Evolutionary conservation across 768 basidiomycete genomes (phyloP), one percentile per base, ranked within the genome.

Genomic region (Leccinum variicolor): DNA sequence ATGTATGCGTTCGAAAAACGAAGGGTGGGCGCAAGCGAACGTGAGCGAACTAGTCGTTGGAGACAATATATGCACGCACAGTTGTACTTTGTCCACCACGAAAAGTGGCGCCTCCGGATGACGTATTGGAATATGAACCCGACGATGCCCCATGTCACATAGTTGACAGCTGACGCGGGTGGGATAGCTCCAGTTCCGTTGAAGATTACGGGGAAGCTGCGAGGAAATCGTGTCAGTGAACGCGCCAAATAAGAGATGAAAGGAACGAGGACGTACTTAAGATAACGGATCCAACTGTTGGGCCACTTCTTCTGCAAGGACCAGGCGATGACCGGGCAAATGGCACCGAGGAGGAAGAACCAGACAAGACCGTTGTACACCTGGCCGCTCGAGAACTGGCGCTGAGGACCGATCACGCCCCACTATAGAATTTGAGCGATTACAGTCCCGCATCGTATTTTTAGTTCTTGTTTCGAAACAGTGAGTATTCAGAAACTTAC

Each of bases 381-480:
- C 66, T 85, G 83, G 19, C 89, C 89, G 21, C 73, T 60, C 3
- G 83, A 88, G 79, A 89, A 92, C 65, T 85, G 85, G 10, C 85
- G 79, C n/a, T 77, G 77, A 28, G 91, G 92, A 9, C 91, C 90
- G 57, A 93, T 90, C 54, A 90, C 88, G 65, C 92, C 88, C 85
- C 85, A 90, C 67, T 68, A 33, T 47, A 8, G 9, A 36, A 33
- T 14, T 23, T 62, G 19, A 59, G 50, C 25, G 3, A 21, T 50
- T 33, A 6, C 17, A 21, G n/a, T 28, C 31, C 5, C 29, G n/a
- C 34, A 19, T 49, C 52, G 52, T 56, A 49, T 52, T 49, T 77
- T 43, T 9, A 3, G 6, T 19, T 19, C 9, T 41, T 11, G 10
- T 41, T 33, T 19, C n/a, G n/a, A 41, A 41, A 19, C 7, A 19